Conservation (phyloP, 2,329 filamentous ascomycete species). For the Colletotrichum musicola region DNA sequence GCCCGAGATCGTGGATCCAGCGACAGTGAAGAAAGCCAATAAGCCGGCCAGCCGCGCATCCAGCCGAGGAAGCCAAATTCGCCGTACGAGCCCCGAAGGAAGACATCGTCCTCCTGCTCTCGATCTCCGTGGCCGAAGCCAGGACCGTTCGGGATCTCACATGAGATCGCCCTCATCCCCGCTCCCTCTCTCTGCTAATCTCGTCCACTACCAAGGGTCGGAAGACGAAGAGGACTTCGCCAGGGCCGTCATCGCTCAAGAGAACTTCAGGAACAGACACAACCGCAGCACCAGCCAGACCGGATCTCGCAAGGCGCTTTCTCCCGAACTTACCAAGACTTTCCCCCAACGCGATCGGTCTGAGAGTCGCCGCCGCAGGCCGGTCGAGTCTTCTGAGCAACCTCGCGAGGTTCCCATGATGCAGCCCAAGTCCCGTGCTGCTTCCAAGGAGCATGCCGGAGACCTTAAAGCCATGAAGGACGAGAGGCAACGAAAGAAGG, state of each 20-base stretch:
- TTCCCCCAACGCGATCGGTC: conserved; percentile 52
- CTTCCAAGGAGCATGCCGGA: conserved; percentile 62
- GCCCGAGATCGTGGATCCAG: conserved; percentile 52
- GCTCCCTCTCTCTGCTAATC: conserved; percentile 76
- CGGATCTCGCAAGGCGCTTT: conserved; percentile 48
- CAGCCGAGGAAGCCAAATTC: conserved; percentile 58
- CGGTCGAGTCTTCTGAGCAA: conserved; percentile 47
- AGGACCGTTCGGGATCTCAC: conserved; percentile 68
- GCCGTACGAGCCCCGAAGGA: conserved; percentile 61
- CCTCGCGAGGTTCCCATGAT: conserved; percentile 46
- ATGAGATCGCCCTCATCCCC: conserved; percentile 84
- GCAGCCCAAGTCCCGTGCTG: conserved; percentile 48
- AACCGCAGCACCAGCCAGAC: conserved; percentile 64
- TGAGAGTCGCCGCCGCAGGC: conserved; percentile 53
- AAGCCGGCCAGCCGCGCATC: conserved; percentile 60
- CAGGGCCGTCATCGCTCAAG: conserved; percentile 65
- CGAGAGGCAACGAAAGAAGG: conserved; percentile 76
- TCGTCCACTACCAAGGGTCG: conserved; percentile 65
- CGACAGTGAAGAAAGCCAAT: conserved; percentile 59
- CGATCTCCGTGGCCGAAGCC: conserved; percentile 73
- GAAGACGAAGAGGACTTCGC: conserved; percentile 75
- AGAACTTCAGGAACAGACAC: conserved; percentile 68
- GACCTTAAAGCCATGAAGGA: conserved; percentile 69
- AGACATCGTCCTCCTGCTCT: conserved; percentile 55
- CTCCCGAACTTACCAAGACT: conserved; percentile 49